These are phyloP conservation scores for Udeniomyces megalosporus DNA, from an alignment of 768 basidiomycete species.

Conservation along the genomic window DNA sequence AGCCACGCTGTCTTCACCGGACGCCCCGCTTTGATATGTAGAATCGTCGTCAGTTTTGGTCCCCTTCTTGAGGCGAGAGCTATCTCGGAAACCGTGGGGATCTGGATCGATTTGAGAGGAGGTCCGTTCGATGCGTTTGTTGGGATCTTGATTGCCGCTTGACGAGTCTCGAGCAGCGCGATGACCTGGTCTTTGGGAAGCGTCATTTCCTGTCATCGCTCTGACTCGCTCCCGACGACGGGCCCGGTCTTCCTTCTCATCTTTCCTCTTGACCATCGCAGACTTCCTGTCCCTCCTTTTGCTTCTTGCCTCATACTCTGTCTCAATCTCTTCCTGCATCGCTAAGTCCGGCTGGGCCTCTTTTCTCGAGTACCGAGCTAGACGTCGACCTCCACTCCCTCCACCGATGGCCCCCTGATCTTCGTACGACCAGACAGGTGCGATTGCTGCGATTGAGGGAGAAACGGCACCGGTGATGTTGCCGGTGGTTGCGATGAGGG, in stretches of 20 bases:
- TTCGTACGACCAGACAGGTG: conserved; percentile 1
- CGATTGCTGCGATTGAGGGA: not conserved
- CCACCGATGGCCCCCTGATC: not conserved
- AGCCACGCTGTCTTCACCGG: not conserved
- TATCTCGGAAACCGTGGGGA: not conserved
- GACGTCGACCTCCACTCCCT: not conserved
- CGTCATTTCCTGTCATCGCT: too few relatives aligned
- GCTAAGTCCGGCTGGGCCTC: not conserved
- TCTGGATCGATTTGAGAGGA: too few relatives aligned
- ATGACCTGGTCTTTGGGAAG: too few relatives aligned
- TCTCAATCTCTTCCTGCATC: not conserved
- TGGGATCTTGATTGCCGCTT: too few relatives aligned
- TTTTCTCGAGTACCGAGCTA: not conserved
- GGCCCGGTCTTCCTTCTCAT: not conserved
- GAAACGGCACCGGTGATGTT: not conserved
- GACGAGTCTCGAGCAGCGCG: too few relatives aligned
- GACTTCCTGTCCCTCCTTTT: too few relatives aligned
- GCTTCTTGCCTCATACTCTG: too few relatives aligned
- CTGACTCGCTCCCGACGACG: not conserved
- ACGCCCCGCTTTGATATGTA: not conserved
- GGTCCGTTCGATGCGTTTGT: too few relatives aligned
- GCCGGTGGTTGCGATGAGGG: conserved; percentile 3
- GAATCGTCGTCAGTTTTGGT: not conserved
- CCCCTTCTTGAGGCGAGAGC: not conserved
- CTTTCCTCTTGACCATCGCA: too few relatives aligned